Evolutionary conservation across 768 basidiomycete genomes (phyloP).

Genomic region (Hirschioporus abietinus): DNA sequence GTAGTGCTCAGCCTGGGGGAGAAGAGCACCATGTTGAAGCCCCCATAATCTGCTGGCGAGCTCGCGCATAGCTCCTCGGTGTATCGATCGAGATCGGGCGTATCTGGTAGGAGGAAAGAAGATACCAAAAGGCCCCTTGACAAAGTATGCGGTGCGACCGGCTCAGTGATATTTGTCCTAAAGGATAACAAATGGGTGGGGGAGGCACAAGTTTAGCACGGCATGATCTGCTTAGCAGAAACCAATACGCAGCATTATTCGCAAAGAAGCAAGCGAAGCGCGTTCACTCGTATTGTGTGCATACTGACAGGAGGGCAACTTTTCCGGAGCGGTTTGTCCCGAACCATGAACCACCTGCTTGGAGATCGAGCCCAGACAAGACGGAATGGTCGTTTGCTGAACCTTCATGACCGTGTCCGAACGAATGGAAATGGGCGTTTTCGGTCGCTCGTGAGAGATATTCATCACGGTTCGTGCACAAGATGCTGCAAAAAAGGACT

Average conservation of each 20-base stretch:
- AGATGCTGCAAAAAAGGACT: conserved; percentile 39
- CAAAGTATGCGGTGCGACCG: conserved; percentile 37
- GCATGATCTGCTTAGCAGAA: conserved; percentile 5
- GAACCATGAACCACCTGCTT: conserved; percentile 80
- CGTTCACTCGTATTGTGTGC: conserved; percentile 8
- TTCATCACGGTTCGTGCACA: conserved; percentile 78
- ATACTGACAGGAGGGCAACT: conserved; percentile 65
- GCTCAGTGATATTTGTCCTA: conserved; percentile 85
- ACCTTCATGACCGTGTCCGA: conserved; percentile 30
- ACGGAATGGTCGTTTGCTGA: conserved; percentile 23
- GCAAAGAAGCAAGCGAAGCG: conserved; percentile 1
- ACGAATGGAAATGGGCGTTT: conserved; percentile 64
- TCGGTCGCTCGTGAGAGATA: conserved; percentile 59
- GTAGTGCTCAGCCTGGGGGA: conserved; percentile 27
- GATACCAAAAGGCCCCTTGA: conserved; percentile 69
- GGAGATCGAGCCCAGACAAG: conserved; percentile 69
- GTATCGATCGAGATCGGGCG: conserved; percentile 43
- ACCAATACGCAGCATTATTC: conserved; percentile 8
- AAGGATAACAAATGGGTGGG: conserved; percentile 12
- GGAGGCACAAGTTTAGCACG: not conserved
- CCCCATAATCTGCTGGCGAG: conserved; percentile 53
- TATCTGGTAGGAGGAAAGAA: conserved; percentile 57
- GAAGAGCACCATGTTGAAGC: conserved; percentile 77
- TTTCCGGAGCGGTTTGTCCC: conserved; percentile 62
- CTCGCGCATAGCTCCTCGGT: conserved; percentile 39